Conservation (phyloP, 352 stramenopile genomes). For the Vaucheria bursata region DNA sequence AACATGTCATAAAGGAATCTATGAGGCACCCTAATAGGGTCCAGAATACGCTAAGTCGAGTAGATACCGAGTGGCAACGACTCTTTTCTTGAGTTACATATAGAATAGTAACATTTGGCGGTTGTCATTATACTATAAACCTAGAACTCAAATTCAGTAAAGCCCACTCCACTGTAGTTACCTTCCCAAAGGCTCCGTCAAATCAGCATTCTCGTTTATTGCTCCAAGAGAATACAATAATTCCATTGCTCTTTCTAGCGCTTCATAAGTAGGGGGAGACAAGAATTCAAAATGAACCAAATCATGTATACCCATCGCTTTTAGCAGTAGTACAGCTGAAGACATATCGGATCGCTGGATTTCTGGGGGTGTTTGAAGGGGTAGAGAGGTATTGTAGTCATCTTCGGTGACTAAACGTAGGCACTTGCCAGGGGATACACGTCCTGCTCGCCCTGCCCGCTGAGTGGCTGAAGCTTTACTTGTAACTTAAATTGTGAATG, state of each 20-base stretch:
- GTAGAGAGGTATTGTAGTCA: not conserved
- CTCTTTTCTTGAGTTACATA: no score
- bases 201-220: slow-evolving; percentile 54
- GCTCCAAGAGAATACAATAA: slow-evolving; percentile 60
- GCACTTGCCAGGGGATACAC: slow-evolving; percentile 30
- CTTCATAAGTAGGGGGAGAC: slow-evolving; percentile 56
- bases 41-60: no score
- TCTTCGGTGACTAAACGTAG: slow-evolving; percentile 24
- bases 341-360: slow-evolving; percentile 21
- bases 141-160: no score
- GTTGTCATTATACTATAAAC: no score
- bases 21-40: no score
- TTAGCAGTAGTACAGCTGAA: slow-evolving; percentile 62
- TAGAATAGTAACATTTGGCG: no score
- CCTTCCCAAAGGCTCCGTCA: no score
- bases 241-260: slow-evolving; percentile 62
- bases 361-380: slow-evolving; percentile 7
- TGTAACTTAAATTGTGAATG: slow-evolving; percentile 20
- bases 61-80: no score
- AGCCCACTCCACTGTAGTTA: no score
- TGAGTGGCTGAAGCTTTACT: slow-evolving; percentile 37
- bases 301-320: slow-evolving; percentile 62
- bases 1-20: no score
- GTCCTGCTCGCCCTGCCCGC: slow-evolving; percentile 31
- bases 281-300: slow-evolving; percentile 62